Percentiles rank a stretch among this genome's conserved stretches.
phyloP scores from a whole-genome alignment of 306 rosid genomes.

The Purshia tridentata region DNA sequence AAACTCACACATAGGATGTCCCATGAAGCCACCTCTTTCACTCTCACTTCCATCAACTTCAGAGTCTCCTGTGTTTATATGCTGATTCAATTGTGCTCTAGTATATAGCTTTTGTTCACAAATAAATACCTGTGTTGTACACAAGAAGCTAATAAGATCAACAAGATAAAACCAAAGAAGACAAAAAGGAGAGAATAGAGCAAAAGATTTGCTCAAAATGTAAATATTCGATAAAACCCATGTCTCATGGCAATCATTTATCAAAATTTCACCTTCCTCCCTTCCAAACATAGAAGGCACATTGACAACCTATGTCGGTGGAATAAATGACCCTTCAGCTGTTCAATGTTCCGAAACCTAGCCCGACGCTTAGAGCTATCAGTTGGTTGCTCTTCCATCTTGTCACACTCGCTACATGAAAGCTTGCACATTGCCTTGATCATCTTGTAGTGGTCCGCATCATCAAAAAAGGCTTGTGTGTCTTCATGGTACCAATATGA shows the following conservation, averaged over 20 bases:
- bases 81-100: conserved; percentile 79
- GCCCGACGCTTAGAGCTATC: conserved; percentile 60
- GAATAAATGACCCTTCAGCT: conserved; percentile 87
- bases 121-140: conserved; percentile 60
- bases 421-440: conserved; percentile 62
- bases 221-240: neutral
- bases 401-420: conserved; percentile 84
- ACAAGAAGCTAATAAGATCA: neutral
- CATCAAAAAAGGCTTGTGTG: conserved; percentile 48
- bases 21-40: conserved; percentile 95
- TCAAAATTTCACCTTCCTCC: conserved; percentile 68
- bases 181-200: neutral
- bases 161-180: neutral
- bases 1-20: conserved; percentile 94
- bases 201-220: neutral
- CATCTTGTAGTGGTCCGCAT: conserved; percentile 59
- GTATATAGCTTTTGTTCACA: conserved; percentile 92
- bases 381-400: conserved; percentile 65
- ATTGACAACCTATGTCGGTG: conserved; percentile 75
- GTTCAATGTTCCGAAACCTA: conserved; percentile 70
- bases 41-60: conserved; percentile 98
- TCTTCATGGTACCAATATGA: conserved; percentile 55
- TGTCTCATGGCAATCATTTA: neutral
- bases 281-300: conserved; percentile 92
- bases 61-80: conserved; percentile 77